These are phyloP conservation scores for Casuarina cunninghamiana DNA, from an alignment of 306 rosid species.

Conservation along the genomic window DNA sequence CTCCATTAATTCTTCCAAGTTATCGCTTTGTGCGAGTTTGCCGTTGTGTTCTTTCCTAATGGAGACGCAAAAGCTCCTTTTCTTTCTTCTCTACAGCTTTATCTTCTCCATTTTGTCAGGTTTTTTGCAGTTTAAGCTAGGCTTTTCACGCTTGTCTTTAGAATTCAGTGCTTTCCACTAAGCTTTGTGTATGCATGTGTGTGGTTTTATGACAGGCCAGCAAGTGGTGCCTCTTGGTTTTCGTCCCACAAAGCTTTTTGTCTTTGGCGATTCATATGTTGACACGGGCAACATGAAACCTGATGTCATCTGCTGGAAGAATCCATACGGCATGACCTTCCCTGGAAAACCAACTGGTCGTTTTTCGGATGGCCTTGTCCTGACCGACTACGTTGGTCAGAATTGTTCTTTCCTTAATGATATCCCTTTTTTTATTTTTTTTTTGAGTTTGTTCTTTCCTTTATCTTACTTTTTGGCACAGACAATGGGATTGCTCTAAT, in stretches of 20 bases:
- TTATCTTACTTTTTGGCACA: too few relatives aligned
- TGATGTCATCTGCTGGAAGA: conserved; percentile 22
- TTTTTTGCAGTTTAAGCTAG: not conserved
- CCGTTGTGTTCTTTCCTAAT: not conserved
- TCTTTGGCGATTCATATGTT: conserved; percentile 56
- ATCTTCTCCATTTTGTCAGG: conserved; percentile 15
- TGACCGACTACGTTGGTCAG: conserved; percentile 59
- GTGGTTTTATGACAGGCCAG: conserved; percentile 2
- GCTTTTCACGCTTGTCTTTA: not conserved
- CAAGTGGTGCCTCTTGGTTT: not conserved
- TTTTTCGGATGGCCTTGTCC: conserved; percentile 51
- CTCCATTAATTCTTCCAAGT: too few relatives aligned
- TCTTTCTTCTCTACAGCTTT: conserved; percentile 8
- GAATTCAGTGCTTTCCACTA: not conserved
- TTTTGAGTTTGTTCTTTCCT: too few relatives aligned
- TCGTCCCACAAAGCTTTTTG: conserved; percentile 35
- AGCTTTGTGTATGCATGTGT: not conserved
- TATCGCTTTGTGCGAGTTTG: not conserved
- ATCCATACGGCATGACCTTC: conserved; percentile 50
- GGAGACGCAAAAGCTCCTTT: conserved; percentile 13
- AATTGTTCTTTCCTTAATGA: not conserved
- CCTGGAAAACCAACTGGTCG: conserved; percentile 60
- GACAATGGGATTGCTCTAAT: too few relatives aligned
- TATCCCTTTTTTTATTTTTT: not conserved
- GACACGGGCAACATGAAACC: conserved; percentile 51